Evolutionary conservation across 345 rosid genomes (phyloP).

Genomic region (Rubroshorea leprosula): DNA sequence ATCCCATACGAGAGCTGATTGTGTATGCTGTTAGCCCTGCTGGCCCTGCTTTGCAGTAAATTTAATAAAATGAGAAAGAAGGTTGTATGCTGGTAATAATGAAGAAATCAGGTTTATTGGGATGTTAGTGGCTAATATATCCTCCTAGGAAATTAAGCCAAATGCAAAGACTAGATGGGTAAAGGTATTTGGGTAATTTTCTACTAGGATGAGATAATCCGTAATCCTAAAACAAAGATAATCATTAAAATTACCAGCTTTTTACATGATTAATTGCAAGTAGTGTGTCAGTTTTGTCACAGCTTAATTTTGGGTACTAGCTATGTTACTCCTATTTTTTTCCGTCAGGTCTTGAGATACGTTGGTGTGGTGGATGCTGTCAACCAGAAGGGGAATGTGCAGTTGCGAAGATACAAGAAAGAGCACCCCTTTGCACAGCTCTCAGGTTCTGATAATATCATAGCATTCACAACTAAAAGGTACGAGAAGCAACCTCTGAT

Average conservation of each 20-base stretch:
- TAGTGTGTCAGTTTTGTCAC: too few relatives aligned
- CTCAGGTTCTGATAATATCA: constrained; percentile 87
- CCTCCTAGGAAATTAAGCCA: background rate
- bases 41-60: too few relatives aligned
- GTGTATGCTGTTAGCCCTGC: too few relatives aligned
- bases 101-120: background rate
- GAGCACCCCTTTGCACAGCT: constrained; percentile 91
- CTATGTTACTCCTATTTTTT: background rate
- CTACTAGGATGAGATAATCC: too few relatives aligned
- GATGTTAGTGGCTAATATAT: background rate
- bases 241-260: too few relatives aligned
- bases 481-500: constrained; percentile 89
- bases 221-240: too few relatives aligned
- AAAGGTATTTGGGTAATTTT: too few relatives aligned
- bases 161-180: too few relatives aligned
- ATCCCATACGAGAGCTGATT: too few relatives aligned
- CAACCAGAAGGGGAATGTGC: constrained; percentile 59
- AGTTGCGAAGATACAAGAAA: constrained; percentile 66
- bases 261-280: too few relatives aligned
- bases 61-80: too few relatives aligned
- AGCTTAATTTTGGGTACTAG: background rate
- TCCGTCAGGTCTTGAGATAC: constrained; percentile 67
- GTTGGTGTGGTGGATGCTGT: constrained; percentile 87
- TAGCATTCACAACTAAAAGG: constrained; percentile 88
- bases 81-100: too few relatives aligned